Percentiles rank a stretch among this genome's conserved stretches.
These are phyloP conservation scores for Trypanosoma mega DNA, from an alignment of 208 protist genomes.

Conservation along the genomic window DNA sequence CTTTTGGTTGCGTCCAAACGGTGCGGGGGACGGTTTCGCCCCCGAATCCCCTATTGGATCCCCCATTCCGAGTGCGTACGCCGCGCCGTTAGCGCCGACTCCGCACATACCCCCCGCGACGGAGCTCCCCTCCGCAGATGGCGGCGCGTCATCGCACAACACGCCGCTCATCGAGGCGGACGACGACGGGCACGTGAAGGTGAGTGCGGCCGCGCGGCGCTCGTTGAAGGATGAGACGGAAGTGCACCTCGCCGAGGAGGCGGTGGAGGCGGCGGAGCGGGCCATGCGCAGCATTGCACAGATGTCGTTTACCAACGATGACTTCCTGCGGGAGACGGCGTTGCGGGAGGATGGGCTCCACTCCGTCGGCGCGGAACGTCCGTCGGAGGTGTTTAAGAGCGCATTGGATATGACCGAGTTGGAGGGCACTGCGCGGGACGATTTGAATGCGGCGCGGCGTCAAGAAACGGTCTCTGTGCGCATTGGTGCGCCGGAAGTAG, in stretches of 20 bases:
- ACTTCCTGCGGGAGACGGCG: slow-evolving; percentile 15
- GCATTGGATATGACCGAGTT: neutral
- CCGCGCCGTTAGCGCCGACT: too few relatives aligned
- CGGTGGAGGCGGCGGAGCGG: slow-evolving; percentile 20
- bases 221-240: slow-evolving; percentile 5
- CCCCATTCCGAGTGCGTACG: neutral
- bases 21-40: slow-evolving; percentile 1
- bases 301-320: slow-evolving; percentile 6
- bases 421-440: too few relatives aligned
- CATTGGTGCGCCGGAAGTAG: too few relatives aligned
- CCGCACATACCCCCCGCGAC: too few relatives aligned
- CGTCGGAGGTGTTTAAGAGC: neutral
- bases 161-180: slow-evolving; percentile 22
- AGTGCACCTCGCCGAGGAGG: slow-evolving; percentile 19
- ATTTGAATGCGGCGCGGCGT: too few relatives aligned
- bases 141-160: slow-evolving; percentile 1
- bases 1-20: slow-evolving; percentile 88
- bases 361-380: neutral
- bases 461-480: too few relatives aligned
- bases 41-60: slow-evolving; percentile 36
- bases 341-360: slow-evolving; percentile 4
- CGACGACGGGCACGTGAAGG: slow-evolving; percentile 13
- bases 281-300: slow-evolving; percentile 14
- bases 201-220: slow-evolving; percentile 14
- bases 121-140: slow-evolving; percentile 27